These are phyloP conservation scores for Quercus rubra DNA, from an alignment of 306 rosid species.

Conservation along the genomic window DNA sequence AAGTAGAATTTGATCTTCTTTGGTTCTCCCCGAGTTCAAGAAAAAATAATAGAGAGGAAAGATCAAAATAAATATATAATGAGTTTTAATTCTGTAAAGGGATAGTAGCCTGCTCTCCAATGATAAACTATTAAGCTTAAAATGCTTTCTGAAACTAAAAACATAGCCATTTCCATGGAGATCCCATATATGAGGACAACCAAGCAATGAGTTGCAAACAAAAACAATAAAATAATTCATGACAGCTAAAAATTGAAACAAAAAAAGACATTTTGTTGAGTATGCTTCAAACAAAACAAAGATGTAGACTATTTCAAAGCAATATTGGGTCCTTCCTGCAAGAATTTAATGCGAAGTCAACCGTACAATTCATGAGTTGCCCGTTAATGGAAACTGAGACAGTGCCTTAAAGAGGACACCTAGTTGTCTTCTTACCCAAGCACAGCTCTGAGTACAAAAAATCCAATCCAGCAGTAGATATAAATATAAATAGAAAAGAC, in stretches of 20 bases:
- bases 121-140: neutral
- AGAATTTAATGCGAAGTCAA: neutral
- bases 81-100: too few relatives aligned
- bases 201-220: neutral
- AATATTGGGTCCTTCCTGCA: neutral
- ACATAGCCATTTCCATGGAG: neutral
- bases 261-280: neutral
- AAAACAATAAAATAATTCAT: neutral
- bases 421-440: neutral
- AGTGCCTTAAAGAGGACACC: neutral
- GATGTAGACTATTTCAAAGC: neutral
- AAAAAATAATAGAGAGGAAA: too few relatives aligned
- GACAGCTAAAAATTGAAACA: neutral
- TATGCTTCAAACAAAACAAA: neutral
- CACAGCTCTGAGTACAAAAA: neutral
- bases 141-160: neutral
- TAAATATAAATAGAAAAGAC: neutral
- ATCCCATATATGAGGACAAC: neutral
- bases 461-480: neutral
- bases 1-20: too few relatives aligned
- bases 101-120: neutral
- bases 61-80: too few relatives aligned
- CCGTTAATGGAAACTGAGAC: neutral
- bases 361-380: neutral
- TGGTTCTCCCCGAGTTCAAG: too few relatives aligned